Evolutionary conservation across 176 grass and related monocot genomes (phyloP).

Genomic region (Eremochloa ophiuroides): DNA sequence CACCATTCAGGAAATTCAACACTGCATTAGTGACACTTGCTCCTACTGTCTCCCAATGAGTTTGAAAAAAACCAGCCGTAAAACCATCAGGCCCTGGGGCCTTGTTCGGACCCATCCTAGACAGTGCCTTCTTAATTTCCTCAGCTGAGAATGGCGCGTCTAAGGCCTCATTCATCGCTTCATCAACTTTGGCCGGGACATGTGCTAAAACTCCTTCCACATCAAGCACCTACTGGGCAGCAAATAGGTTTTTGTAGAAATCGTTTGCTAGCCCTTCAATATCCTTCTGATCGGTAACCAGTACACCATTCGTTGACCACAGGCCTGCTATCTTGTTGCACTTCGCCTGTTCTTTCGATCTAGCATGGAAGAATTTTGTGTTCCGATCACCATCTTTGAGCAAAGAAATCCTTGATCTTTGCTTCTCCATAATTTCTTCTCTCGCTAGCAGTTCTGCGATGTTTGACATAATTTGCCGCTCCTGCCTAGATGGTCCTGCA

Average conservation of each 20-base stretch:
- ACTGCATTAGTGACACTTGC: no score
- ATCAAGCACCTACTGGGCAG: neutral
- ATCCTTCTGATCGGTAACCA: neutral
- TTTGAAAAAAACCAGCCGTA: no score
- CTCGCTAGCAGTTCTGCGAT: neutral
- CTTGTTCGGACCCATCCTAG: neutral
- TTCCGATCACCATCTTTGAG: neutral
- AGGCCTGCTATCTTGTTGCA: neutral
- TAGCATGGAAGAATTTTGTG: neutral
- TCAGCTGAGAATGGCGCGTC: neutral
- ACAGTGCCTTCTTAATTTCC: neutral
- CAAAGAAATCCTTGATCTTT: neutral
- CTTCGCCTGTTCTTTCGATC: neutral
- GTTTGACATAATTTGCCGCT: neutral
- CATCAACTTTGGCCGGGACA: neutral
- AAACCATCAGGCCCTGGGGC: neutral
- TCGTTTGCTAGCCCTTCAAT: neutral
- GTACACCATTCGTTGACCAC: rapidly evolving
- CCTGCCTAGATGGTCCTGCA: neutral
- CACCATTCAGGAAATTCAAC: no score
- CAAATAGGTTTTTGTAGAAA: neutral
- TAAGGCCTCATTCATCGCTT: neutral
- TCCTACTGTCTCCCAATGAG: no score
- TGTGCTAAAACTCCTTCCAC: neutral
- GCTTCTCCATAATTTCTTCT: neutral